Evolutionary conservation across 2,329 filamentous ascomycete species (phyloP).

Genomic region (Penicillium hesseltinei): DNA sequence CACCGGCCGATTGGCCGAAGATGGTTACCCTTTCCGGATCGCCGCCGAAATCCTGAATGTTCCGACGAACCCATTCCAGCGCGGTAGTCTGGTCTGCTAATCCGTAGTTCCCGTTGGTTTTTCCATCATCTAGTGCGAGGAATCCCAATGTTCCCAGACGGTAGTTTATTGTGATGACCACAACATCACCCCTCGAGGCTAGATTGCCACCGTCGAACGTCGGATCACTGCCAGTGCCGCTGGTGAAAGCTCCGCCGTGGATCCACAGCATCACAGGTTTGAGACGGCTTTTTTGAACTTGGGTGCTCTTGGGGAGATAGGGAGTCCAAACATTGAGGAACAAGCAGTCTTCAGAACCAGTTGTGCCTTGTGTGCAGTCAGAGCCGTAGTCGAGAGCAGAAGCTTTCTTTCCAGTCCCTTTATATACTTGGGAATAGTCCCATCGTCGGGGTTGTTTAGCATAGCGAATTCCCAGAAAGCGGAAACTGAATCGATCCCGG

Average conservation of each 20-base stretch:
- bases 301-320: constrained; percentile 37
- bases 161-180: constrained; percentile 62
- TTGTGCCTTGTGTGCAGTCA: constrained; percentile 44
- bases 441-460: constrained; percentile 44
- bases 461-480: constrained; percentile 50
- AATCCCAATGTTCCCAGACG: constrained; percentile 59
- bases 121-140: constrained; percentile 56
- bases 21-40: constrained; percentile 49
- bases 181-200: constrained; percentile 58
- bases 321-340: constrained; percentile 47
- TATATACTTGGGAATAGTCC: constrained; percentile 50
- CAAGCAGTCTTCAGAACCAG: constrained; percentile 48
- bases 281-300: constrained; percentile 37
- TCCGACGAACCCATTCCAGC: constrained; percentile 48
- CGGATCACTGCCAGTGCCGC: constrained; percentile 43
- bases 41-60: constrained; percentile 50
- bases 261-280: constrained; percentile 54
- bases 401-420: constrained; percentile 45
- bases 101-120: constrained; percentile 55
- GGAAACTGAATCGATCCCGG: constrained; percentile 54
- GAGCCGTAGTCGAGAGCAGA: constrained; percentile 39
- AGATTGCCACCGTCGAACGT: constrained; percentile 55
- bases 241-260: constrained; percentile 57
- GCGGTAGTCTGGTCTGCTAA: constrained; percentile 54
- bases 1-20: constrained; percentile 52